Evolutionary conservation across 2,329 filamentous ascomycete species (phyloP).

Genomic region (Xenosphaeropsis pyriputrescens): DNA sequence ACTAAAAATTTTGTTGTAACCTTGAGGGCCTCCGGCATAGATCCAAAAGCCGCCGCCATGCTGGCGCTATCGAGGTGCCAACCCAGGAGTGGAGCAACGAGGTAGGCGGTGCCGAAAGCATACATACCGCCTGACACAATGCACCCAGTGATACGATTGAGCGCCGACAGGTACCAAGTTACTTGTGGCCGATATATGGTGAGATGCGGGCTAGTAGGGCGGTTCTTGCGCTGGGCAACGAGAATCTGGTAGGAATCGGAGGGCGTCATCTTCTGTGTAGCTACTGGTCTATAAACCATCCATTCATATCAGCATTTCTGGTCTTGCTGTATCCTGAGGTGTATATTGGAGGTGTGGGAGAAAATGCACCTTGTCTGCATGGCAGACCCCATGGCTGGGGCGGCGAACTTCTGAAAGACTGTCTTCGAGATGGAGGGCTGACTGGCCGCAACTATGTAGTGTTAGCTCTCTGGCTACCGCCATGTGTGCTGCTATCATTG

Average conservation of each 20-base stretch:
- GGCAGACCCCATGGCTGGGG: constrained; percentile 24
- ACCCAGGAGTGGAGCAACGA: constrained; percentile 47
- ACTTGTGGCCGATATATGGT: constrained; percentile 58
- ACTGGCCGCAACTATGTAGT: constrained; percentile 23
- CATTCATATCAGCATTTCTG: constrained; percentile 3
- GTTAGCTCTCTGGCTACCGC: constrained; percentile 2
- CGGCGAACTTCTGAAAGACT: constrained; percentile 21
- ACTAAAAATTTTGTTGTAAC: constrained; percentile 39
- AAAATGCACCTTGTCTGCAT: constrained; percentile 30
- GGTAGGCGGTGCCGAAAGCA: constrained; percentile 51
- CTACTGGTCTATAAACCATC: constrained; percentile 23
- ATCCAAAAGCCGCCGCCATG: constrained; percentile 48
- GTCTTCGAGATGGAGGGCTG: constrained; percentile 25
- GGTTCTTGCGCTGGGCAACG: constrained; percentile 49
- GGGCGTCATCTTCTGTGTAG: constrained; percentile 28
- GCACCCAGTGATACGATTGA: constrained; percentile 52
- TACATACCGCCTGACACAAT: constrained; percentile 48
- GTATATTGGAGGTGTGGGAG: neutral
- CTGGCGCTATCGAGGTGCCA: constrained; percentile 52
- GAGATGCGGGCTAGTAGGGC: constrained; percentile 56
- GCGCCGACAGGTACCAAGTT: constrained; percentile 45
- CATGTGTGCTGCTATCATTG: neutral
- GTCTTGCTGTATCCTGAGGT: neutral
- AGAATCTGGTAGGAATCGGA: constrained; percentile 38
- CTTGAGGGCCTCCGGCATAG: constrained; percentile 44